A percentile compares a stretch with the other conserved stretches of the same genome.
Conservation (phyloP, 148 eudicot genomes). For the Amaranthus palmeri region DNA sequence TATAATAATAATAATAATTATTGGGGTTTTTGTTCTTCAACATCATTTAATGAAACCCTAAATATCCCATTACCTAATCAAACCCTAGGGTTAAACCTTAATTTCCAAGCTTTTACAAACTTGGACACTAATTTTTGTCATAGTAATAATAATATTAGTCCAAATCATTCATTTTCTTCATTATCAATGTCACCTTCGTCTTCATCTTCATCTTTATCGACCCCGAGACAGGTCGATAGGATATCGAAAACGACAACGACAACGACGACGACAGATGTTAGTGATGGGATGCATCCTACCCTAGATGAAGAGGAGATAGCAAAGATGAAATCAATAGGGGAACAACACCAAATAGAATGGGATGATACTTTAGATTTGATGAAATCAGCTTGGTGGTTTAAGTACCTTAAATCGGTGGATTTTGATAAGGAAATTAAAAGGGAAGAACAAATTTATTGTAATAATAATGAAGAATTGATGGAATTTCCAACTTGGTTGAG, state of each 20-base stretch:
- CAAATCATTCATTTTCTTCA: conserved; percentile 1
- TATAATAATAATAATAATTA: conserved; percentile 1
- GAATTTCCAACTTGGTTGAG: conserved; percentile 72
- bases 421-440: conserved; percentile 21
- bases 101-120: conserved; percentile 63
- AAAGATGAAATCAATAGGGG: conserved; percentile 68
- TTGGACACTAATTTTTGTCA: conserved; percentile 36
- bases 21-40: not conserved
- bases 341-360: conserved; percentile 85
- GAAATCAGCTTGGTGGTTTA: conserved; percentile 79
- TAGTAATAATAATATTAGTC: conserved; percentile 6
- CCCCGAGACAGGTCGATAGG: conserved; percentile 8
- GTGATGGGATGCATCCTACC: conserved; percentile 35
- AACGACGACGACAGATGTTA: not conserved
- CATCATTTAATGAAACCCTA: conserved; percentile 11
- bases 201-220: conserved; percentile 35
- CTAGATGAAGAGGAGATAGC: conserved; percentile 77
- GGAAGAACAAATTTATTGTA: conserved; percentile 12
- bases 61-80: conserved; percentile 58
- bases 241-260: not conserved
- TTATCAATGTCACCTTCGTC: conserved; percentile 15
- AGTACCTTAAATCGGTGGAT: conserved; percentile 47
- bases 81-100: conserved; percentile 77
- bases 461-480: conserved; percentile 36
- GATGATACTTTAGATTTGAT: conserved; percentile 71